Conservation (phyloP, 768 basidiomycete species). For the Suillus subalutaceus region DNA sequence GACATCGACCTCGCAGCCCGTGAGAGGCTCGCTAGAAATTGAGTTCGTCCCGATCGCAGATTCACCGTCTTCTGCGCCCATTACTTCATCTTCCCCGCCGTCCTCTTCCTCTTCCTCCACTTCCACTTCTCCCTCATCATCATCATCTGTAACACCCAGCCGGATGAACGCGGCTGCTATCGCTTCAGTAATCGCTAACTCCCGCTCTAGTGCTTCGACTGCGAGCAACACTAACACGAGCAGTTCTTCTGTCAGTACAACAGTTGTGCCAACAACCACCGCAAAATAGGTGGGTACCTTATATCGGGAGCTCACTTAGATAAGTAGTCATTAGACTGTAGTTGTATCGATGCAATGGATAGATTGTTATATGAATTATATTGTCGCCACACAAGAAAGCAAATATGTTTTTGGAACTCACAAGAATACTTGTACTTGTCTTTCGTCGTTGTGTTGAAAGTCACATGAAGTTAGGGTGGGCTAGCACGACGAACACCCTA, state of each 20-base stretch:
- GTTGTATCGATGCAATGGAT: neutral
- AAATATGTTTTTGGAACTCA: neutral
- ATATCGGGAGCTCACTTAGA: neutral
- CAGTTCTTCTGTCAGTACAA: slow-evolving; percentile 20
- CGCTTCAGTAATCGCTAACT: slow-evolving; percentile 24
- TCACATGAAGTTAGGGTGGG: neutral
- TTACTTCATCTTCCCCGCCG: neutral
- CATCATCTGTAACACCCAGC: slow-evolving; percentile 4
- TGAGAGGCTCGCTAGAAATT: slow-evolving; percentile 21
- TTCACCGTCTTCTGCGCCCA: slow-evolving; percentile 4
- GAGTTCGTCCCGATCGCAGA: slow-evolving; percentile 22
- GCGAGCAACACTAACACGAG: slow-evolving; percentile 7
- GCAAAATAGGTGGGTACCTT: neutral
- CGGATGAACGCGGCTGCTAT: slow-evolving; percentile 19
- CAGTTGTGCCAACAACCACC: neutral
- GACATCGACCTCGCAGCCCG: slow-evolving; percentile 2
- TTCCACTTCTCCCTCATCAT: slow-evolving; percentile 9
- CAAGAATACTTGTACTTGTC: neutral
- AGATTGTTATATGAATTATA: neutral
- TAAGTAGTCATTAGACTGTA: neutral
- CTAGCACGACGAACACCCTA: neutral
- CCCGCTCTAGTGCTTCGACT: neutral
- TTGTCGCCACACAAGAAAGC: neutral
- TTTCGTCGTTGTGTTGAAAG: neutral
- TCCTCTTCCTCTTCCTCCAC: slow-evolving; percentile 3